Base-by-base conservation (phyloP, 305 asterid genomes). In the Fraxinus xanthoxyloides region DNA sequence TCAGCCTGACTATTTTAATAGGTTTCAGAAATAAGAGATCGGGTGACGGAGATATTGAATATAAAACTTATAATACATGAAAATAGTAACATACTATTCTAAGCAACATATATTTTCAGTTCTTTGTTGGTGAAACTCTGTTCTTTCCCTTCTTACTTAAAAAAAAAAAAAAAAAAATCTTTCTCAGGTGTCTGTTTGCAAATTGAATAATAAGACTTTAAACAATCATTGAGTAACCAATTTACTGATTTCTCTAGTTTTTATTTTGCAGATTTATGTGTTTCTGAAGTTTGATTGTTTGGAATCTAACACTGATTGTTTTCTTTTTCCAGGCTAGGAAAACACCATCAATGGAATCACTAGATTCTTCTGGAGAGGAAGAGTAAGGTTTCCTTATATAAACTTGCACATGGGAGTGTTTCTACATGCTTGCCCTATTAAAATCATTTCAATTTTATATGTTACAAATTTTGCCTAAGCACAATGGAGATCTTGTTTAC, bases 331-430 rank as follows among this genome's bases (percentile, higher is more conserved):
- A 96, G 99, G 91, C 91, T 26, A 90, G 92, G 80, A 93, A 85
- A 89, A 91, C 94, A 72, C 93, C 94, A 81, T 93, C 97, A 80
- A 81, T 90, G 36, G 99, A 93, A 81, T 94, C 98, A 78, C 74
- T 94, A 73, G 95, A 89, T 91, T 92, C 95, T 69, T 96, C 99
- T 86, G 98, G 98, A 75, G 99, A 94, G 83, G 99, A 96, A 92
- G 99, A 96, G 99, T 96, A 94, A 89, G 98, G 77, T 84, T 79
- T 56, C 69, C 84, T 73, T 85, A 85, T 69, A 65, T 65, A 65
- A 70, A 40, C 75, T 59, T 54, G 61, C 81, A 43, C 28, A 81
- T 84, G 81, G 84, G 61, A 77, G 78, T 72, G 26, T 30, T 81
- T 70, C 34, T 75, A 75, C 7, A 38, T 19, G 56, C 54, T 59